phyloP scores from a whole-genome alignment of 352 stramenopile species.

The Phytopythium kandeliae region DNA sequence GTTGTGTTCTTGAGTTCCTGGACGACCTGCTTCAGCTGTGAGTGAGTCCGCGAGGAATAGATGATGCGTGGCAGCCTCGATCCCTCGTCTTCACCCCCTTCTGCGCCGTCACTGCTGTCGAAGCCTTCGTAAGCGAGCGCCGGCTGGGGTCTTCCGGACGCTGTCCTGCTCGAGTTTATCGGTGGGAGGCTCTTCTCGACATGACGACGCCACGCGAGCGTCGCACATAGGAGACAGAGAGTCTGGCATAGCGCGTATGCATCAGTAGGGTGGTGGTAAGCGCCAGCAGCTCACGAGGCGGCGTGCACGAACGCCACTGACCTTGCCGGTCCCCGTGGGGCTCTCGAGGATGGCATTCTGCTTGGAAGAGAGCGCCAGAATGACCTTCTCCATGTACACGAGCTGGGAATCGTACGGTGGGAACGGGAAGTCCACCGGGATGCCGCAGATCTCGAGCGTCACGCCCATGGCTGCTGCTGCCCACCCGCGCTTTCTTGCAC shows the following conservation, averaged over 20 bases:
- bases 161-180: conserved; percentile 1
- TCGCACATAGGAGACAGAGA: conserved; percentile 95
- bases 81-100: conserved; percentile 24
- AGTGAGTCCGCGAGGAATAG: conserved; percentile 98
- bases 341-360: conserved; percentile 97
- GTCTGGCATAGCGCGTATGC: conserved; percentile 46
- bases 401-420: conserved; percentile 95
- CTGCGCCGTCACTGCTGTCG: conserved; percentile 12
- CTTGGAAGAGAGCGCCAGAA: conserved; percentile 85
- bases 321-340: conserved; percentile 97
- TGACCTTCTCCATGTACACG: conserved; percentile 96
- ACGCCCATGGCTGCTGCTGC: conserved; percentile 34
- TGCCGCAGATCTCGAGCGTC: conserved; percentile 78
- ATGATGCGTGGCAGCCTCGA: conserved; percentile 89
- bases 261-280: not conserved
- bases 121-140: conserved; percentile 52
- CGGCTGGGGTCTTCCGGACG: conserved; percentile 1
- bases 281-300: not conserved
- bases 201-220: conserved; percentile 90
- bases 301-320: conserved; percentile 8
- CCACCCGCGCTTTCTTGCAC: not conserved
- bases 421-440: conserved; percentile 96
- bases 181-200: conserved; percentile 47
- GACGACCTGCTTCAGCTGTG: conserved; percentile 97
- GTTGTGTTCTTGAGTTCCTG: conserved; percentile 94